These are phyloP conservation scores for Nannochloropsis gaditana DNA, from an alignment of 108 stramenopile genomes.

Conservation along the genomic window DNA sequence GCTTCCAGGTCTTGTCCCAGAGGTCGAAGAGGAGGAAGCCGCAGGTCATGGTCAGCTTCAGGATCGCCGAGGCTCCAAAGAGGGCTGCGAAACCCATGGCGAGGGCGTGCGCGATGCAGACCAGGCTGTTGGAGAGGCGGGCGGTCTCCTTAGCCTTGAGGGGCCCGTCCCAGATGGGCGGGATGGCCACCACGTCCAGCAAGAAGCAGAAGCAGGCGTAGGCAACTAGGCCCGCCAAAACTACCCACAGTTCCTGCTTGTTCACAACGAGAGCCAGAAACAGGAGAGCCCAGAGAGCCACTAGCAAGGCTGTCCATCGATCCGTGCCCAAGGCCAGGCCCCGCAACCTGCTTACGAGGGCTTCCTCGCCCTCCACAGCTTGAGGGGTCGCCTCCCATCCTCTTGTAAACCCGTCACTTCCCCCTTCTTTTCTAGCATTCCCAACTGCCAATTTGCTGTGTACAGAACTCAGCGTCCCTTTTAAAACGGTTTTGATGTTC, in stretches of 20 bases:
- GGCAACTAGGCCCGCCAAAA: slow-evolving; percentile 1
- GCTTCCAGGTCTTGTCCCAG: slow-evolving; percentile 27
- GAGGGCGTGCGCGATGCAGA: not conserved
- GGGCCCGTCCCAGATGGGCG: not conserved
- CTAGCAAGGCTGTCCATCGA: not conserved
- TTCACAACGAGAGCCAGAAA: slow-evolving; percentile 17
- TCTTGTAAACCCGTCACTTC: too few relatives aligned
- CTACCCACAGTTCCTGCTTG: not conserved
- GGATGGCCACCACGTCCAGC: slow-evolving; percentile 19
- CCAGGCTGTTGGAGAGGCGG: not conserved
- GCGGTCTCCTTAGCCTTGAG: not conserved
- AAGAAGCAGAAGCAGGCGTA: slow-evolving; percentile 20
- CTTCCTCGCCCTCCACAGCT: not conserved
- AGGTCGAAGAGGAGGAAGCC: slow-evolving; percentile 27
- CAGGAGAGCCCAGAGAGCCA: not conserved
- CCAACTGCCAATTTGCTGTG: too few relatives aligned
- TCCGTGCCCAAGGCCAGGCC: not conserved
- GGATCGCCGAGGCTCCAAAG: slow-evolving; percentile 10
- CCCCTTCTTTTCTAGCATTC: too few relatives aligned
- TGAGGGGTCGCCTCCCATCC: too few relatives aligned
- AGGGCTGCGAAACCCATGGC: not conserved
- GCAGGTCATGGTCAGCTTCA: slow-evolving; percentile 13
- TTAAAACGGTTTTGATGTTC: too few relatives aligned
- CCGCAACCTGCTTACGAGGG: not conserved
- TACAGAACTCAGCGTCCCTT: too few relatives aligned